phyloP scores from a whole-genome alignment of 495 filamentous ascomycete genomes.

The Aspergillus baeticus region DNA sequence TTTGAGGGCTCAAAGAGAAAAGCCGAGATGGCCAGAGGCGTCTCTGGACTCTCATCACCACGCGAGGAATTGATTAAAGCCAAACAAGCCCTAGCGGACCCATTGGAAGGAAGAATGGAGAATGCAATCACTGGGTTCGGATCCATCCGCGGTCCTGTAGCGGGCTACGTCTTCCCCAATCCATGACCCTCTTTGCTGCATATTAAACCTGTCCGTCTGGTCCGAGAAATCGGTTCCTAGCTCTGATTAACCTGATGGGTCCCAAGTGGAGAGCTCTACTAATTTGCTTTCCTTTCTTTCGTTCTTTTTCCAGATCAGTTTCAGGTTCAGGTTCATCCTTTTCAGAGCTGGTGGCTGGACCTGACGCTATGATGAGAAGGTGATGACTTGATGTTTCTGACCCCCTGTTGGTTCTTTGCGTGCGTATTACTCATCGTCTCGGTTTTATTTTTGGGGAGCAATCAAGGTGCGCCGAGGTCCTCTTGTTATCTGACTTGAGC shows the following conservation, averaged over 20 bases:
- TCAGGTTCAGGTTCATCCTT: not conserved
- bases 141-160: constrained; percentile 25
- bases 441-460: constrained; percentile 13
- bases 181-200: constrained; percentile 13
- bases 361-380: constrained; percentile 13
- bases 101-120: constrained; percentile 3
- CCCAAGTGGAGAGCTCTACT: constrained; percentile 22
- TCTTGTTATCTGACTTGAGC: constrained; percentile 4
- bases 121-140: constrained; percentile 18
- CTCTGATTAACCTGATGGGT: constrained; percentile 7
- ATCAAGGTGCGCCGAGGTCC: constrained; percentile 5
- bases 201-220: constrained; percentile 13
- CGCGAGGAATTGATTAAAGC: constrained; percentile 20
- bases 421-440: constrained; percentile 11
- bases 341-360: constrained; percentile 15
- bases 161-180: constrained; percentile 19
- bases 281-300: constrained; percentile 12
- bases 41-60: constrained; percentile 17
- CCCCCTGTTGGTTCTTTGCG: constrained; percentile 9
- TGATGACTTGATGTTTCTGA: not conserved
- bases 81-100: constrained; percentile 21
- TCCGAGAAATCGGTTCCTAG: constrained; percentile 23
- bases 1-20: no score
- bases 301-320: constrained; percentile 17
- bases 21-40: not conserved